Base-by-base conservation (phyloP, 495 filamentous ascomycete genomes). In the Tuber microsphaerosporum region DNA sequence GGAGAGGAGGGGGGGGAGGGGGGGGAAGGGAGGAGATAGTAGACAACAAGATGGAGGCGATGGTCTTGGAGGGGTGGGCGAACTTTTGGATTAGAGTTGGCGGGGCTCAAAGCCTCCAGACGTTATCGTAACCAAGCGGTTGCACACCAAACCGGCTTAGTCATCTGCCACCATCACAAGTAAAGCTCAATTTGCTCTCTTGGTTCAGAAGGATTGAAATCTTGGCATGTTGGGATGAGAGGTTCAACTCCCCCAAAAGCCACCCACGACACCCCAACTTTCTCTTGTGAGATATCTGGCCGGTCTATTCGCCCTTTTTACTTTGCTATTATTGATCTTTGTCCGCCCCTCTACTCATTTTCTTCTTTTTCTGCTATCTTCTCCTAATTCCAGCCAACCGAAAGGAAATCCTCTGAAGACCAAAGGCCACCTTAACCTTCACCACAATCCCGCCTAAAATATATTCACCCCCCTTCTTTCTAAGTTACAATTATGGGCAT, bases 401-500 rank as follows among this genome's bases (percentile, higher is more conserved):
- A 65, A 65, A 65, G 26, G n/a, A 65, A 65, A 7, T 7, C 26
- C 56, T 65, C 56, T 16, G n/a, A 26, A 31, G n/a, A 16, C 14
- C 31, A 65, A 65, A 65, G 26, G 56, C 56, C 56, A 44, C 46
- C 39, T 74, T 69, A 65, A 73, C 39, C 71, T 44, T 65, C 48
- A 39, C 46, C 48, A 19, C n/a, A 77, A 39, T 56, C 45, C 56
- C 71, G 56, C 56, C 14, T 26, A 61, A 16, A 34, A 65, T 7
- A 65, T 34, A 26, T 14, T 44, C 44, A 34, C 48, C 42, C 45
- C 71, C 17, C 43, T 46, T 45, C 61, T 22, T 8, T 41, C 10
- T 20, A 46, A 20, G 26, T n/a, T 72, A 39, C 70, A 71, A 69
- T 20, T 41, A 82, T 82, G 80, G 37, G 73, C 41, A 81, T 82